These are phyloP conservation scores for Claviceps sp. DNA, from an alignment of 2,329 filamentous ascomycete species.

Conservation along the genomic window DNA sequence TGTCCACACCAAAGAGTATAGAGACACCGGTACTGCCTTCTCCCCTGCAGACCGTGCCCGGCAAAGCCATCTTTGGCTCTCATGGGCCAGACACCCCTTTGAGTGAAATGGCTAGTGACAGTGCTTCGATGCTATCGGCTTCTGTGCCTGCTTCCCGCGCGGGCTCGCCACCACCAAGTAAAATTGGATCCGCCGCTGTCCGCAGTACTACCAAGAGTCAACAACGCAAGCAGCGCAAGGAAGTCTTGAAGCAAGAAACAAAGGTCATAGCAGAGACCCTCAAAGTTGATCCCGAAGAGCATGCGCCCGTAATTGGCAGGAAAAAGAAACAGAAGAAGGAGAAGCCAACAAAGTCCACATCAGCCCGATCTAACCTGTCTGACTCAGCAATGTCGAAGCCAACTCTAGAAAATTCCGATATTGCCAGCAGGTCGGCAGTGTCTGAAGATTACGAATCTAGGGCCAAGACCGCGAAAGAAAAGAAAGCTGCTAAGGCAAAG, in stretches of 20 bases:
- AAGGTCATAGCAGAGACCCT: slow-evolving; percentile 37
- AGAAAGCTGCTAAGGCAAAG: slow-evolving; percentile 19
- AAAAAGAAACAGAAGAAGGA: slow-evolving; percentile 83
- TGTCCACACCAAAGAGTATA: slow-evolving; percentile 39
- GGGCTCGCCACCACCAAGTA: slow-evolving; percentile 53
- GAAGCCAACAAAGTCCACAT: slow-evolving; percentile 25
- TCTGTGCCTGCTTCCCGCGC: slow-evolving; percentile 56
- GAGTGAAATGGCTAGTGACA: slow-evolving; percentile 67
- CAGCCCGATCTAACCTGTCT: slow-evolving; percentile 5
- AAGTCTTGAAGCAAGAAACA: slow-evolving; percentile 50
- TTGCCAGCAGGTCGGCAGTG: slow-evolving; percentile 1
- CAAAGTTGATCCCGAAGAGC: slow-evolving; percentile 40
- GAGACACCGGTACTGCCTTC: slow-evolving; percentile 35
- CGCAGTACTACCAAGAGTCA: slow-evolving; percentile 64
- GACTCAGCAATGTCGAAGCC: neutral
- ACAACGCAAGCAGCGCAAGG: slow-evolving; percentile 62
- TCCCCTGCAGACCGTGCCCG: slow-evolving; percentile 15
- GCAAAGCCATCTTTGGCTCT: slow-evolving; percentile 17
- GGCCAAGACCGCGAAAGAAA: slow-evolving; percentile 17
- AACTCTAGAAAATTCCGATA: neutral
- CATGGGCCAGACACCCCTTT: slow-evolving; percentile 57
- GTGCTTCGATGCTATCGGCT: slow-evolving; percentile 58
- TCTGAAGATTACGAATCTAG: slow-evolving; percentile 11
- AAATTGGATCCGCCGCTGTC: slow-evolving; percentile 55
- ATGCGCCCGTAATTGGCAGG: slow-evolving; percentile 61